Evolutionary conservation across 2,329 filamentous ascomycete species (phyloP).

Genomic region (Exutisphaerella laricina): DNA sequence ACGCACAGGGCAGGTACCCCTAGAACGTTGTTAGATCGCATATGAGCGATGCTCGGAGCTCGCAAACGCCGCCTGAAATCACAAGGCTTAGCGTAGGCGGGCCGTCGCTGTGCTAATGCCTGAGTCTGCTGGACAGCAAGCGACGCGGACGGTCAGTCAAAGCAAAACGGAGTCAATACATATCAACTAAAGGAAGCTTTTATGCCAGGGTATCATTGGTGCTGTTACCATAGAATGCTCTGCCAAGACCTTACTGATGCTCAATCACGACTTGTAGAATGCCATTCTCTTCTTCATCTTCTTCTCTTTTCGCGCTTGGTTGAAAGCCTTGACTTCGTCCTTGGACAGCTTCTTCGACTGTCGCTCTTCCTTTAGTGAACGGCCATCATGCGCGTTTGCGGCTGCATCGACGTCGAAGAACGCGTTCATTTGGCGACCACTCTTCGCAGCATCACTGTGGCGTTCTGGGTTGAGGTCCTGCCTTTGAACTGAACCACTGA

Average conservation of each 20-base stretch:
- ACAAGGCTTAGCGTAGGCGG: too few relatives aligned
- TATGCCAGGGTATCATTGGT: neutral
- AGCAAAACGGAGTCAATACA: neutral
- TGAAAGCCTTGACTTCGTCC: slow-evolving; percentile 83
- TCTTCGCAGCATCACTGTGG: slow-evolving; percentile 83
- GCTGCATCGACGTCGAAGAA: slow-evolving; percentile 94
- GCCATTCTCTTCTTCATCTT: slow-evolving; percentile 93
- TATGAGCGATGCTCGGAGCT: too few relatives aligned
- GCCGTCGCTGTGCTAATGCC: too few relatives aligned
- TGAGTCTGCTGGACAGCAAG: too few relatives aligned
- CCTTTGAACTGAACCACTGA: slow-evolving; percentile 77
- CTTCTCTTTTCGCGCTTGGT: slow-evolving; percentile 78
- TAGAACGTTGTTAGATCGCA: too few relatives aligned
- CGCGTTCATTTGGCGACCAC: slow-evolving; percentile 79
- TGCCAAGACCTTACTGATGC: neutral
- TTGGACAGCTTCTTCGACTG: slow-evolving; percentile 78
- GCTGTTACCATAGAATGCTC: neutral
- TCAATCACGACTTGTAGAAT: slow-evolving; percentile 73
- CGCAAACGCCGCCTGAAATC: too few relatives aligned
- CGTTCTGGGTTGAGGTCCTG: slow-evolving; percentile 63
- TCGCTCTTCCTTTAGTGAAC: slow-evolving; percentile 85
- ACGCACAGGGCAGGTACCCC: too few relatives aligned
- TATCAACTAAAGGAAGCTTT: neutral
- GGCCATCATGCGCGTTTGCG: slow-evolving; percentile 82
- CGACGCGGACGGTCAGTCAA: neutral